phyloP scores from a whole-genome alignment of 2,329 filamentous ascomycete species.

The Fusarium veterinarium region DNA sequence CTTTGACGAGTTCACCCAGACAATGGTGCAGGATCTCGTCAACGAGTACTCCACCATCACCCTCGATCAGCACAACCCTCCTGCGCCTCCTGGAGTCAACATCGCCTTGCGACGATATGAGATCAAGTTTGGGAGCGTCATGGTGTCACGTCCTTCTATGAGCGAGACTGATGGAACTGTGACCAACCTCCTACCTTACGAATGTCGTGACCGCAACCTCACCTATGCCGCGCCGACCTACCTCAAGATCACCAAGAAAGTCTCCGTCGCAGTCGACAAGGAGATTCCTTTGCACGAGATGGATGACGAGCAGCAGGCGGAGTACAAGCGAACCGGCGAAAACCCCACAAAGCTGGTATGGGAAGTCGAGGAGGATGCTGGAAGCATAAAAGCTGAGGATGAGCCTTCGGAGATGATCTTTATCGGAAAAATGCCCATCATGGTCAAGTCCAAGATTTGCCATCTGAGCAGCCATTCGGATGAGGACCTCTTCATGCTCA shows the following conservation, averaged over 20 bases:
- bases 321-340: slow-evolving; percentile 66
- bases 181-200: slow-evolving; percentile 88
- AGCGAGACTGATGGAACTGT: slow-evolving; percentile 93
- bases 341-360: slow-evolving; percentile 69
- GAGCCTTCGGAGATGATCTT: slow-evolving; percentile 79
- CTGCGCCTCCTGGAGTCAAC: slow-evolving; percentile 78
- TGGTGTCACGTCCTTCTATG: slow-evolving; percentile 89
- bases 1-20: slow-evolving; percentile 95
- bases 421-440: slow-evolving; percentile 95
- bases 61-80: slow-evolving; percentile 91
- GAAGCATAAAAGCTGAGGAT: slow-evolving; percentile 65
- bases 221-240: slow-evolving; percentile 95
- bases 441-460: slow-evolving; percentile 98
- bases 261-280: slow-evolving; percentile 84
- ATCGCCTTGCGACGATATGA: slow-evolving; percentile 93
- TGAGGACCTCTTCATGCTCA: slow-evolving; percentile 87
- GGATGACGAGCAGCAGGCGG: slow-evolving; percentile 71
- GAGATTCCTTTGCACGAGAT: slow-evolving; percentile 74
- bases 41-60: slow-evolving; percentile 91
- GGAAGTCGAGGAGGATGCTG: slow-evolving; percentile 69
- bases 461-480: slow-evolving; percentile 86
- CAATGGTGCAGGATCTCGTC: slow-evolving; percentile 94
- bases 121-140: slow-evolving; percentile 91
- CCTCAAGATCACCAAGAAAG: slow-evolving; percentile 86
- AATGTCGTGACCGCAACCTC: slow-evolving; percentile 93